Evolutionary conservation across 2,329 filamentous ascomycete genomes (phyloP), one percentile per base, ranked within the genome.

Genomic region (Pyrenophora graminea): DNA sequence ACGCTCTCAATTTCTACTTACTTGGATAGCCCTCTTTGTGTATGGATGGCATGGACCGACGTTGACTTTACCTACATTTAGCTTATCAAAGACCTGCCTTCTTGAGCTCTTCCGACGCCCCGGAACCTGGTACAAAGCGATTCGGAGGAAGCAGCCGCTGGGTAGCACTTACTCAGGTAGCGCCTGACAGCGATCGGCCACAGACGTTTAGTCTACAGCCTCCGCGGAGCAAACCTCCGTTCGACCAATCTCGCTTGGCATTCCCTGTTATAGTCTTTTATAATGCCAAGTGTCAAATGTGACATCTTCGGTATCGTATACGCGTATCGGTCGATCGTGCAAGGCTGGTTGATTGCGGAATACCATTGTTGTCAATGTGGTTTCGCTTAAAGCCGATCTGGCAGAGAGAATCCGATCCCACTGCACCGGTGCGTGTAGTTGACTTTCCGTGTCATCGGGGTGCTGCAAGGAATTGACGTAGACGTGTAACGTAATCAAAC

Each of bases 21-120:
- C 21, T 9, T 21, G 15, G 23, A 15, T 15, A 33, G n/a, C 30
- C 17, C 10, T 15, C 21, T 21, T 27, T 5, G 19, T 21, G 19
- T 5, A 21, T 21, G 19, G 19, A 21, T 21, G 19, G 19, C 21
- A 48, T 30, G 38, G n/a, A 13, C 17, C 13, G 48, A 48, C 45
- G 45, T 48, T 41, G 17, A 27, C 19, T 44, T 48, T 52, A 48
- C 45, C 21, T 47, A 30, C 27, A 30, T 50, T 52, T 44, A 37
- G 30, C 36, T 21, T 34, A 18, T 31, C 25, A 43, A 19, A 43
- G 19, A 33, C 45, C 38, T 39, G 23, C 45, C 34, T 48, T 39
- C 33, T 48, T 31, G 37, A 51, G 43, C 43, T 23, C 19, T 17
- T 42, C 39, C 38, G 43, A 27, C 15, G 9, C 39, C 34, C 19